Evolutionary conservation across 208 protist species (phyloP).

Genomic region (Naegleria gruberi): DNA sequence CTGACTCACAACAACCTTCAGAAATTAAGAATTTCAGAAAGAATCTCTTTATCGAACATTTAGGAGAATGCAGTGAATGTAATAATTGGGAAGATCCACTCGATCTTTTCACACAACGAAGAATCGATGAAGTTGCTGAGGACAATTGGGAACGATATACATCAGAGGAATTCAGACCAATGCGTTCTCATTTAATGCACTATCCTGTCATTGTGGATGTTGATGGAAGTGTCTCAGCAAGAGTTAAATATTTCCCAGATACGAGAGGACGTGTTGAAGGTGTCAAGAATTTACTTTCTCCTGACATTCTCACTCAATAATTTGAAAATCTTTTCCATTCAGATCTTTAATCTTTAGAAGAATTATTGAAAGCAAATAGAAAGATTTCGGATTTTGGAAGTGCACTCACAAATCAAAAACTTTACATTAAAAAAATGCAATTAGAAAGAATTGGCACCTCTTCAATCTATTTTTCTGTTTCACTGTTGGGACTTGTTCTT

Average conservation of each 20-base stretch:
- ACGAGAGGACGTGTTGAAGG: background rate
- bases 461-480: too few species aligned
- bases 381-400: too few species aligned
- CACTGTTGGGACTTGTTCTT: too few species aligned
- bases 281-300: background rate
- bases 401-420: too few species aligned
- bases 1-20: background rate
- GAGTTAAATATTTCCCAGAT: background rate
- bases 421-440: too few species aligned
- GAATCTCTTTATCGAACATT: background rate
- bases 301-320: background rate
- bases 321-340: too few species aligned
- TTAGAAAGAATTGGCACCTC: too few species aligned
- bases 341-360: too few species aligned
- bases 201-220: background rate
- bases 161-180: background rate
- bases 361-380: too few species aligned
- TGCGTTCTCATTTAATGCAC: background rate
- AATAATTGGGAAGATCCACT: background rate
- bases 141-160: background rate
- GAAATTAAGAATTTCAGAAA: slow-evolving; percentile 11
- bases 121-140: background rate
- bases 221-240: background rate
- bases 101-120: background rate
- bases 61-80: background rate